Evolutionary conservation across 441 rosid species (phyloP).

Genomic region (Breynia disticha): DNA sequence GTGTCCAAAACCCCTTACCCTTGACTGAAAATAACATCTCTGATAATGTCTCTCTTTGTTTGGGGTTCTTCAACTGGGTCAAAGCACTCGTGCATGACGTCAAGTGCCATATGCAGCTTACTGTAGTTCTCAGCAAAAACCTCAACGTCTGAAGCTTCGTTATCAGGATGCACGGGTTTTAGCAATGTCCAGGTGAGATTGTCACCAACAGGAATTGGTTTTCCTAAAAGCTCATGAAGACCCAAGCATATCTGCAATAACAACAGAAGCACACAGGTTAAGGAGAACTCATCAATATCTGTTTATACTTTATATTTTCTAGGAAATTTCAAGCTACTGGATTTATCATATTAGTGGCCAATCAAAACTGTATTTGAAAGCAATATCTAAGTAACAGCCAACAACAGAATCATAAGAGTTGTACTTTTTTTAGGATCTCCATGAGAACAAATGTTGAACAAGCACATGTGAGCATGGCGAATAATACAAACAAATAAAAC

Average conservation of each 20-base stretch:
- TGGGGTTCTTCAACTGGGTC: slow-evolving; percentile 51
- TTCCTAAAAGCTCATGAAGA: slow-evolving; percentile 46
- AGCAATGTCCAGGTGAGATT: slow-evolving; percentile 65
- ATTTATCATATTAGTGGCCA: too few species aligned
- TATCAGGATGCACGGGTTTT: slow-evolving; percentile 26
- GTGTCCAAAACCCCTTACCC: slow-evolving; percentile 29
- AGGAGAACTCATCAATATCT: too few species aligned
- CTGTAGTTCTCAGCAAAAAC: slow-evolving; percentile 36
- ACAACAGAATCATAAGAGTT: too few species aligned
- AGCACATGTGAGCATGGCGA: too few species aligned
- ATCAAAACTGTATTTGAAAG: too few species aligned
- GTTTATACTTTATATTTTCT: too few species aligned
- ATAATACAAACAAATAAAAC: too few species aligned
- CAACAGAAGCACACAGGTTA: neutral
- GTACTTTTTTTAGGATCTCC: too few species aligned
- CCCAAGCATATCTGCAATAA: slow-evolving; percentile 41
- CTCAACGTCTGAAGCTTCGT: slow-evolving; percentile 27
- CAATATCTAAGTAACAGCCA: too few species aligned
- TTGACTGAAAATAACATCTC: slow-evolving; percentile 62
- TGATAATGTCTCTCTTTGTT: slow-evolving; percentile 49
- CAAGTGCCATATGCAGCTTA: slow-evolving; percentile 60
- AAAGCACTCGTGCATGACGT: slow-evolving; percentile 80
- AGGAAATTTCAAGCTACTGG: too few species aligned
- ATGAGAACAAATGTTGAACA: too few species aligned
- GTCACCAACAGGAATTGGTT: slow-evolving; percentile 40